Percentiles rank a stretch among this genome's conserved stretches.
Conservation (phyloP, 2,329 filamentous ascomycete species). For the Metarhizium guizhouense region DNA sequence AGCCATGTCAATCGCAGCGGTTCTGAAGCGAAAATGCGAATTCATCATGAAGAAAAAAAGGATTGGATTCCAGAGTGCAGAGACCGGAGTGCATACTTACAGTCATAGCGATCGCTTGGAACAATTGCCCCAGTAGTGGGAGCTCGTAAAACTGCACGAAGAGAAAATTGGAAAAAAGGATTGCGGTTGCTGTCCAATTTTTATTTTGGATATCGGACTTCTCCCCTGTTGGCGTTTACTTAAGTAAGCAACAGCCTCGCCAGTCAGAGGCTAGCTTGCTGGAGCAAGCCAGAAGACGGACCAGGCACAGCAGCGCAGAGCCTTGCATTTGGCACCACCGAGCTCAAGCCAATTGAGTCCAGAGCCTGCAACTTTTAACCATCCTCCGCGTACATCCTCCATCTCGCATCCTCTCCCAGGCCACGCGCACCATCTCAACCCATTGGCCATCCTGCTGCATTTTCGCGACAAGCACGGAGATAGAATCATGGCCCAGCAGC, state of each 20-base stretch:
- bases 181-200: neutral
- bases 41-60: slow-evolving; percentile 28
- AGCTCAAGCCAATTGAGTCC: no score
- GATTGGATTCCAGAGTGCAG: neutral
- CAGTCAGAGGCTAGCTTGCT: slow-evolving; percentile 5
- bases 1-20: slow-evolving; percentile 41
- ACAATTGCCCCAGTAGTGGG: slow-evolving; percentile 1
- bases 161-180: neutral
- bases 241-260: slow-evolving; percentile 8
- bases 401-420: slow-evolving; percentile 1
- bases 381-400: neutral
- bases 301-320: neutral
- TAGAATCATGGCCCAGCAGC: slow-evolving; percentile 44
- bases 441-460: neutral
- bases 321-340: neutral
- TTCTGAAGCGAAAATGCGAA: slow-evolving; percentile 37
- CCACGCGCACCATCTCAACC: slow-evolving; percentile 4
- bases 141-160: neutral
- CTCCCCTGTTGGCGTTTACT: slow-evolving; percentile 1
- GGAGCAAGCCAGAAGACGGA: neutral
- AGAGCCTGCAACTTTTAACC: neutral
- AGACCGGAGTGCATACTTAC: slow-evolving; percentile 20
- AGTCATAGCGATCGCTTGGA: slow-evolving; percentile 22
- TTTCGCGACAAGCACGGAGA: slow-evolving; percentile 3
- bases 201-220: neutral